Evolutionary conservation across 192 early-diverging fungal species (phyloP).

Genomic region (Backusella tarrabulga): DNA sequence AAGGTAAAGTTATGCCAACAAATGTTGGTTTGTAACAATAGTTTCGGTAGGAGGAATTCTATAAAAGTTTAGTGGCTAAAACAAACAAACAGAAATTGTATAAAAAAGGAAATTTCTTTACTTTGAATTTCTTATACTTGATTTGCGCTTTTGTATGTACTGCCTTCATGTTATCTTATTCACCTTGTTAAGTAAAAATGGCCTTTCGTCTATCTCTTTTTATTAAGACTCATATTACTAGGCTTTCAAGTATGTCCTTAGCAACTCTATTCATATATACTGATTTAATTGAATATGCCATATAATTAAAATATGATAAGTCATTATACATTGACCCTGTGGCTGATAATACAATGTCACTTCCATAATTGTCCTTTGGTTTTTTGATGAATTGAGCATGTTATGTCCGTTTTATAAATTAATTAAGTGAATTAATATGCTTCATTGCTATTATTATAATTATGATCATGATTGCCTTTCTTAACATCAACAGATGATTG

Average conservation of each 20-base stretch:
- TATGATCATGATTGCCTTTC: conserved; percentile 17
- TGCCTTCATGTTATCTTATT: neutral
- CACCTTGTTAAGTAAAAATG: neutral
- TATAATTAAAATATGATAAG: neutral
- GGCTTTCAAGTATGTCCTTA: too few species aligned
- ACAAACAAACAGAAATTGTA: neutral
- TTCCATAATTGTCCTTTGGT: conserved; percentile 7
- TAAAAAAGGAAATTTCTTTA: neutral
- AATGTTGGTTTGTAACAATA: neutral
- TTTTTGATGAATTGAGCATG: neutral
- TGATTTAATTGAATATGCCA: too few species aligned
- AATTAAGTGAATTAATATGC: neutral
- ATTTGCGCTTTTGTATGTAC: neutral
- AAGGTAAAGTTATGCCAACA: neutral
- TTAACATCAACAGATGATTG: conserved; percentile 17
- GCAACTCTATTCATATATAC: too few species aligned
- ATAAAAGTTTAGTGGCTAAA: neutral
- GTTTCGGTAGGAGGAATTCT: neutral
- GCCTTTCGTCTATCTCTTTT: neutral
- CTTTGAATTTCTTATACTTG: neutral
- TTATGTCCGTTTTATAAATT: neutral
- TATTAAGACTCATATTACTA: too few species aligned
- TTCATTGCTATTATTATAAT: neutral
- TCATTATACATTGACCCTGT: neutral
- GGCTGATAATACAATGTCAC: neutral